phyloP scores from a whole-genome alignment of 495 filamentous ascomycete species.

The Aspergillus homomorphus region DNA sequence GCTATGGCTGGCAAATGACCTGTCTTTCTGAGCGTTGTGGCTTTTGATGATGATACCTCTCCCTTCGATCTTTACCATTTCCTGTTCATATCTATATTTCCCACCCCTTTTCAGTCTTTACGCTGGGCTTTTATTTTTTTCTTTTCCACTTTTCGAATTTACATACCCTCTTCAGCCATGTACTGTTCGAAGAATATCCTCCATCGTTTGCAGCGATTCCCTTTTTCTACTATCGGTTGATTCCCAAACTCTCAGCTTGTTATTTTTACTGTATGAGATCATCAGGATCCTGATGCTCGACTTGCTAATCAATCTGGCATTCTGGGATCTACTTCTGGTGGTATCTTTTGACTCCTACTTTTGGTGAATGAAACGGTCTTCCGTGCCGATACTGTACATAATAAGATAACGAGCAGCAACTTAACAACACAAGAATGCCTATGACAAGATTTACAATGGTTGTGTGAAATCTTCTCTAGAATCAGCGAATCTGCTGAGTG shows the following conservation, averaged over 20 bases:
- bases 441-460: neutral
- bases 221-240: neutral
- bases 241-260: neutral
- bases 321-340: neutral
- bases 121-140: neutral
- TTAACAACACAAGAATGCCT: neutral
- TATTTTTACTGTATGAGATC: neutral
- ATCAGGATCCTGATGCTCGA: no score
- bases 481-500: no score
- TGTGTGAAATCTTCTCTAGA: neutral
- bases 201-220: neutral
- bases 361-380: neutral
- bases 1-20: conserved; percentile 24
- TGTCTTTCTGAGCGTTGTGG: conserved; percentile 35
- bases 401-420: neutral
- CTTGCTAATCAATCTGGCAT: no score
- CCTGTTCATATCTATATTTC: neutral
- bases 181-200: neutral
- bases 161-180: neutral
- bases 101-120: no score
- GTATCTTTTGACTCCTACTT: neutral
- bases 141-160: neutral
- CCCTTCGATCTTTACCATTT: conserved; percentile 20
- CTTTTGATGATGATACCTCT: conserved; percentile 34
- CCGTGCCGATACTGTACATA: neutral